Percentiles rank a stretch among this genome's conserved stretches.
These are phyloP conservation scores for Spencermartinsiella europaea DNA, from an alignment of 805 yeast species.

Conservation along the genomic window DNA sequence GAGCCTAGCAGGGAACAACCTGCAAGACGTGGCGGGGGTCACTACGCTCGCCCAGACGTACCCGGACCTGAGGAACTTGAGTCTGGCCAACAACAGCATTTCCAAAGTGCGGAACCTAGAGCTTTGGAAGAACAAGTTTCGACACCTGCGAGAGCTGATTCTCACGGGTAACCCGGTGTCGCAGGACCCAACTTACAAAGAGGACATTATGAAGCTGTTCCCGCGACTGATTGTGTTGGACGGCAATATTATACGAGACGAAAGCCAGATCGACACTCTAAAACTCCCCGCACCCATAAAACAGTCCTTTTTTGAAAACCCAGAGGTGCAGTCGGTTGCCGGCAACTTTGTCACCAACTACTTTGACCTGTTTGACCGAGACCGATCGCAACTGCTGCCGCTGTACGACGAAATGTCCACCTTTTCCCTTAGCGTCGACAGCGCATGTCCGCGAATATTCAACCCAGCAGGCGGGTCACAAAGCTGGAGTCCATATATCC, in stretches of 20 bases:
- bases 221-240: conserved; percentile 79
- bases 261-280: conserved; percentile 37
- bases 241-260: conserved; percentile 74
- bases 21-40: conserved; percentile 56
- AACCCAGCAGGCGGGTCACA: conserved; percentile 15
- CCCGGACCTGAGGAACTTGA: conserved; percentile 72
- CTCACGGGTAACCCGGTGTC: conserved; percentile 71
- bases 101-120: conserved; percentile 56
- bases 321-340: conserved; percentile 61
- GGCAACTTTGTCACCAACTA: conserved; percentile 75
- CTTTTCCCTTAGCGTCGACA: conserved; percentile 75
- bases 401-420: conserved; percentile 80
- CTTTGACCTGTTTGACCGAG: conserved; percentile 74
- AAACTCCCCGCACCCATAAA: conserved; percentile 37
- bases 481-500: conserved; percentile 44
- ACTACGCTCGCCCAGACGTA: conserved; percentile 64
- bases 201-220: conserved; percentile 63
- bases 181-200: conserved; percentile 42
- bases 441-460: conserved; percentile 53
- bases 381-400: conserved; percentile 61
- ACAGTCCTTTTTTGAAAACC: conserved; percentile 77
- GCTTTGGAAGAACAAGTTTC: conserved; percentile 71
- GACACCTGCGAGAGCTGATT: conserved; percentile 68
- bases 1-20: conserved; percentile 44
- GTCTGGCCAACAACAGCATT: conserved; percentile 73